Evolutionary conservation across 2,329 filamentous ascomycete genomes (phyloP).

Genomic region (Coniochaeta sp.): DNA sequence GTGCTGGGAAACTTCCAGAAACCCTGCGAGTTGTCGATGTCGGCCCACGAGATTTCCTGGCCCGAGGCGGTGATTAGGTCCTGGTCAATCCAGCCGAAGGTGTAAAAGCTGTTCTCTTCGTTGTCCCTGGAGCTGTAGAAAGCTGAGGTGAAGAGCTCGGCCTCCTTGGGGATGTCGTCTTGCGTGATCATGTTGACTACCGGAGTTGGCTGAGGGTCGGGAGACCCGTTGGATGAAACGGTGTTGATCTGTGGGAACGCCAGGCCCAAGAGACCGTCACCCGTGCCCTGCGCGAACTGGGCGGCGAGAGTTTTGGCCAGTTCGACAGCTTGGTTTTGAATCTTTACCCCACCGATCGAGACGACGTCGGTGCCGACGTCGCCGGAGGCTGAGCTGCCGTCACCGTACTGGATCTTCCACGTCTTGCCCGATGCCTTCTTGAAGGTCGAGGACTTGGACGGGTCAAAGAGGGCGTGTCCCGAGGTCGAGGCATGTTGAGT

Average conservation of each 20-base stretch:
- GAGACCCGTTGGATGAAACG: constrained; percentile 31
- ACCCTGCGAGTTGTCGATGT: constrained; percentile 55
- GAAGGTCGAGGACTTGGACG: constrained; percentile 54
- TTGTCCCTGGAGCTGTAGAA: constrained; percentile 50
- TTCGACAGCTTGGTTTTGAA: constrained; percentile 59
- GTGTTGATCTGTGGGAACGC: constrained; percentile 60
- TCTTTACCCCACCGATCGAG: constrained; percentile 50
- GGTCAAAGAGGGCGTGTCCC: constrained; percentile 49
- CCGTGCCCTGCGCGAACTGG: constrained; percentile 46
- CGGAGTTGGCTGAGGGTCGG: constrained; percentile 49
- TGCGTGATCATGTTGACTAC: constrained; percentile 62
- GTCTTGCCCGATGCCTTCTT: constrained; percentile 36
- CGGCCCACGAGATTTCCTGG: constrained; percentile 49
- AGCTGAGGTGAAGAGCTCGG: constrained; percentile 57
- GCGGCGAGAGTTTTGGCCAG: constrained; percentile 51
- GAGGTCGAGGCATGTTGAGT: constrained; percentile 20
- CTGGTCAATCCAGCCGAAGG: constrained; percentile 65
- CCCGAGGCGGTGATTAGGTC: constrained; percentile 47
- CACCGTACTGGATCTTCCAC: constrained; percentile 64
- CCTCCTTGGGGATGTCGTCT: constrained; percentile 34
- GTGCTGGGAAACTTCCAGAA: constrained; percentile 62
- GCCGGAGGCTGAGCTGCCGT: constrained; percentile 59
- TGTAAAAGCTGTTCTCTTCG: constrained; percentile 54
- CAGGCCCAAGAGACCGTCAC: constrained; percentile 61
- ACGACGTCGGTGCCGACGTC: constrained; percentile 57